phyloP scores from a whole-genome alignment of 2,329 filamentous ascomycete species.

The Amesomyces nigricolor region DNA sequence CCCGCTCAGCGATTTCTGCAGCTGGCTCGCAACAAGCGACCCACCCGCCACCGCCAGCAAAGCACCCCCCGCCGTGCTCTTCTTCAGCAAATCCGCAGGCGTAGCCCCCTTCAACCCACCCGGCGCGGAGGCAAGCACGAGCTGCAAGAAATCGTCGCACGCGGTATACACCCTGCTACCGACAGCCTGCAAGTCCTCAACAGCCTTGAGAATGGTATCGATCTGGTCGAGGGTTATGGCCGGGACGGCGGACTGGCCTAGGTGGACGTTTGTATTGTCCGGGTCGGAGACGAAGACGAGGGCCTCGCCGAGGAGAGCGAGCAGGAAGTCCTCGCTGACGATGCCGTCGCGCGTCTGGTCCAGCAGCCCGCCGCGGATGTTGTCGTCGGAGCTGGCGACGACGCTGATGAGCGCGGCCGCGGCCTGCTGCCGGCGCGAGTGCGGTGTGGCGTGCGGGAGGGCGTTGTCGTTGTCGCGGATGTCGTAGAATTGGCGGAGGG shows the following conservation, averaged over 20 bases:
- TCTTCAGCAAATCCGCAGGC: conserved; percentile 62
- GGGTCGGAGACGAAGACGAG: conserved; percentile 62
- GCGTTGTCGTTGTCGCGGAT: conserved; percentile 56
- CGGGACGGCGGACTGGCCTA: conserved; percentile 38
- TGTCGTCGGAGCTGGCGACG: conserved; percentile 79
- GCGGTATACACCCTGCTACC: conserved; percentile 63
- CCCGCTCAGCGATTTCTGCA: conserved; percentile 54
- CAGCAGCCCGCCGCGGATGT: conserved; percentile 84
- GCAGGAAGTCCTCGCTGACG: conserved; percentile 79
- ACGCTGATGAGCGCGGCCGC: conserved; percentile 73
- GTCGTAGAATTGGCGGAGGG: conserved; percentile 82
- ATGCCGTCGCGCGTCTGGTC: conserved; percentile 76
- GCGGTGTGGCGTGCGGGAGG: conserved; percentile 43
- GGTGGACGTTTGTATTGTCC: conserved; percentile 20
- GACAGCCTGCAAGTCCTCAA: conserved; percentile 76
- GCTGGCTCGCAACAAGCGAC: conserved; percentile 60
- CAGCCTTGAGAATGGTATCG: conserved; percentile 66
- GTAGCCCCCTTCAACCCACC: conserved; percentile 54
- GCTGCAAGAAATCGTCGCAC: conserved; percentile 71
- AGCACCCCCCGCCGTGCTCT: conserved; percentile 38
- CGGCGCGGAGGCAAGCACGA: conserved; percentile 66
- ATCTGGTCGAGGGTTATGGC: conserved; percentile 67
- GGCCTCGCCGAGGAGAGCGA: conserved; percentile 78
- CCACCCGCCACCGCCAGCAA: conserved; percentile 68
- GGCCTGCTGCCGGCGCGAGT: conserved; percentile 64